These are phyloP conservation scores for Saccharomyces pastorianus DNA, from an alignment of 1,139 yeast genomes.

Conservation along the genomic window DNA sequence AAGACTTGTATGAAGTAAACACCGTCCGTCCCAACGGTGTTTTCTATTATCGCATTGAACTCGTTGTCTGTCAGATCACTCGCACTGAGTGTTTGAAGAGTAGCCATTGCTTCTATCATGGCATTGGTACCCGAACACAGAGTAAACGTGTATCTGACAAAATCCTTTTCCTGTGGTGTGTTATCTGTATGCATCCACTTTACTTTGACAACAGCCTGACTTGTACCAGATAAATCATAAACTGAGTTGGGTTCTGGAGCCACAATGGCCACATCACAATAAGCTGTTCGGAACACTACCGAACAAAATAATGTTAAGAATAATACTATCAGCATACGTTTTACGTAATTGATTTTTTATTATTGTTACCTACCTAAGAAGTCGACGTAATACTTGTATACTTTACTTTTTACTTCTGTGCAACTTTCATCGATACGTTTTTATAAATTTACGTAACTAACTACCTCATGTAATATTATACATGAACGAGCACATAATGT, in stretches of 20 bases:
- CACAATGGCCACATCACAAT: slow-evolving; percentile 44
- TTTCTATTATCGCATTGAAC: slow-evolving; percentile 38
- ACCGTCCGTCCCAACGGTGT: slow-evolving; percentile 49
- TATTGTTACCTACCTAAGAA: not conserved
- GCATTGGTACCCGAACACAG: slow-evolving; percentile 65
- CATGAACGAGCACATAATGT: not conserved
- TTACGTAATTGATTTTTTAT: not conserved
- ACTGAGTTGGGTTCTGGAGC: slow-evolving; percentile 43
- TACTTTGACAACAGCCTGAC: slow-evolving; percentile 40
- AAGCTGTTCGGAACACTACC: slow-evolving; percentile 2
- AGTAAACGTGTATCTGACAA: slow-evolving; percentile 42
- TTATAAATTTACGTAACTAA: not conserved
- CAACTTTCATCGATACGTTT: not conserved
- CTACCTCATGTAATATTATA: not conserved
- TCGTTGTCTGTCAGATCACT: slow-evolving; percentile 25
- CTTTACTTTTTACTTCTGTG: not conserved
- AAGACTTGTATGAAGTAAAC: slow-evolving; percentile 58
- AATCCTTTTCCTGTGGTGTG: slow-evolving; percentile 40
- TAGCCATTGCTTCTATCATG: slow-evolving; percentile 38
- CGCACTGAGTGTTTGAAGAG: slow-evolving; percentile 31
- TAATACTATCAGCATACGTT: not conserved
- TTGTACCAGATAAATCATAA: slow-evolving; percentile 41
- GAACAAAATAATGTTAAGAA: not conserved
- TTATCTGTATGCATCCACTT: slow-evolving; percentile 52
- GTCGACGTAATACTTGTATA: not conserved